These are phyloP conservation scores for Ceratocystis ficicola DNA, from an alignment of 2,329 filamentous ascomycete genomes.

Conservation along the genomic window DNA sequence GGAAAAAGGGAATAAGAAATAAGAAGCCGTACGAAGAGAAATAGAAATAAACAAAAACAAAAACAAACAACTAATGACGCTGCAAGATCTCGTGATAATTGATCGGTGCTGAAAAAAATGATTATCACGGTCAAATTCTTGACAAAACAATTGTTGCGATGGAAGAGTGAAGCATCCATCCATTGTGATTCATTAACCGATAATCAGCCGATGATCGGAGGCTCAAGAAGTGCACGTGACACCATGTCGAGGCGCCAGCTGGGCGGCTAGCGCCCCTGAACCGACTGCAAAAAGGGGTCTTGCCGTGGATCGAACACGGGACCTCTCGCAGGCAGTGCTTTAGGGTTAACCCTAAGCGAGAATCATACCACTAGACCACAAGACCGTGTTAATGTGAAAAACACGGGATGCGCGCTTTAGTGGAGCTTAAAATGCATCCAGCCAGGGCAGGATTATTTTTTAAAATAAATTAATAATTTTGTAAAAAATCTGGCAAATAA, in stretches of 20 bases:
- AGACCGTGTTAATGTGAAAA: conserved; percentile 27
- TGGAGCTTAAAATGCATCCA: too few species aligned
- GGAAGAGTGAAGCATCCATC: not conserved
- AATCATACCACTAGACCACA: conserved; percentile 60
- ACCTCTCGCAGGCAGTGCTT: conserved; percentile 25
- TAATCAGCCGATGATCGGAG: conserved; percentile 19
- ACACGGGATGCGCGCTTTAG: not conserved
- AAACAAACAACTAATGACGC: conserved; percentile 16
- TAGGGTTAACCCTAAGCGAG: conserved; percentile 50
- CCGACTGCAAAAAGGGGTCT: conserved; percentile 13
- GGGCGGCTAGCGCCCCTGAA: not conserved
- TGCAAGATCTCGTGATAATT: conserved; percentile 14
- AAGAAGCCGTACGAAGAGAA: not conserved
- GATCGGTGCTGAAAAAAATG: not conserved
- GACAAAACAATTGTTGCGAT: conserved; percentile 13
- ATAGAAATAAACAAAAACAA: not conserved
- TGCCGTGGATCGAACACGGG: conserved; percentile 26
- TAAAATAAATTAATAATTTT: too few species aligned
- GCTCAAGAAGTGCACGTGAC: not conserved
- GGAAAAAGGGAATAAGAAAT: not conserved
- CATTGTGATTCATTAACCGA: conserved; percentile 12
- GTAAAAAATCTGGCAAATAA: too few species aligned
- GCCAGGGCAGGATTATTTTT: too few species aligned
- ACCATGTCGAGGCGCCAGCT: not conserved
- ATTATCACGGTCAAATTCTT: not conserved